A percentile compares a stretch with the other conserved stretches of the same genome.
phyloP scores from a whole-genome alignment of 495 filamentous ascomycete genomes.

The Neurospora sp. region DNA sequence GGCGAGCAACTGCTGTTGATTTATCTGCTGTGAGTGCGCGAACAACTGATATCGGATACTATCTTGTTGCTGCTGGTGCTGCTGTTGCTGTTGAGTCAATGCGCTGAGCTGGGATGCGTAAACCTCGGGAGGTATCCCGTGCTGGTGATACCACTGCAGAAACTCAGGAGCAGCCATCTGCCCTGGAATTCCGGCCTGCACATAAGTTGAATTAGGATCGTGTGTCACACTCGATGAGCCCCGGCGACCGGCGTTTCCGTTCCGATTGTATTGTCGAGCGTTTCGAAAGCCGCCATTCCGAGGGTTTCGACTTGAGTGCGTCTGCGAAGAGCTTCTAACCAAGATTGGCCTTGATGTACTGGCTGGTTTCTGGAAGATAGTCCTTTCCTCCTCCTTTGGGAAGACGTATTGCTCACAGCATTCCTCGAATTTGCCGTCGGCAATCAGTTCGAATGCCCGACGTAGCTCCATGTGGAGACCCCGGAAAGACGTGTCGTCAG shows the following conservation, averaged over 20 bases:
- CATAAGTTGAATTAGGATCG: constrained; percentile 20
- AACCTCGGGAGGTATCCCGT: constrained; percentile 35
- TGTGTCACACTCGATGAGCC: constrained; percentile 30
- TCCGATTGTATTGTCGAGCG: constrained; percentile 45
- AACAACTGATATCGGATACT: constrained; percentile 35
- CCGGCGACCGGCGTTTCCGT: constrained; percentile 28
- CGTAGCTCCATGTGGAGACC: constrained; percentile 85
- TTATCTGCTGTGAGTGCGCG: constrained; percentile 35
- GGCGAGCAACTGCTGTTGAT: constrained; percentile 34
- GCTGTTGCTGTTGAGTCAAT: constrained; percentile 28
- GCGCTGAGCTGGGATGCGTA: constrained; percentile 28
- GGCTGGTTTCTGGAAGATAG: constrained; percentile 59
- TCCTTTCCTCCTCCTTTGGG: constrained; percentile 69
- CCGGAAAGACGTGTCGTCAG: constrained; percentile 84
- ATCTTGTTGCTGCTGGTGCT: constrained; percentile 12
- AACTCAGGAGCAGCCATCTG: constrained; percentile 28
- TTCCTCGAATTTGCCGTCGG: constrained; percentile 62
- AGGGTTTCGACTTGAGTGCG: constrained; percentile 37
- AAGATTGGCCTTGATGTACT: constrained; percentile 37
- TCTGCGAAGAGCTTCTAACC: constrained; percentile 43
- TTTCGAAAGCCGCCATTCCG: constrained; percentile 51
- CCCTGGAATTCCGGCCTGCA: constrained; percentile 10
- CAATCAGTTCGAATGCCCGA: constrained; percentile 71
- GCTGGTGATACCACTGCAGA: constrained; percentile 30
- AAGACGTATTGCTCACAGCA: constrained; percentile 80